Base-by-base conservation (phyloP, 2,329 filamentous ascomycete species). In the Pseudogymnoascus sp. region DNA sequence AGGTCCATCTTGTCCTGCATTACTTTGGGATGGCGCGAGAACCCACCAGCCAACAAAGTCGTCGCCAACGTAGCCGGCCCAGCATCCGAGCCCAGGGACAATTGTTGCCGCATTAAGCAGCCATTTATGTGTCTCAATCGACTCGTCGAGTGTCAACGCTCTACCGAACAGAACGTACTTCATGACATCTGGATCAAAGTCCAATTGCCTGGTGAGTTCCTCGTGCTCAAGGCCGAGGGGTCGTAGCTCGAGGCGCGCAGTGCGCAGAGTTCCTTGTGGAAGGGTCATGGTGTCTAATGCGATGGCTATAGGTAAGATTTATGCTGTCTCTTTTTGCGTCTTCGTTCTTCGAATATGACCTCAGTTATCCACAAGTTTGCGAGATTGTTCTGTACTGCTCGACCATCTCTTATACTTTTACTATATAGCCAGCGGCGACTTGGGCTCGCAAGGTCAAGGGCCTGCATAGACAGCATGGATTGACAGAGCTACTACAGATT, bases 1-100 rank as follows among this genome's bases (percentile, higher is more conserved):
- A 34, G 49, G 49, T 18, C 25, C 49, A 34, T 56, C 49, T 34
- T 56, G n/a, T 21, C 28, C 49, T 34, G 49, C 25, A 21, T 56
- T 38, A 16, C 59, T 18, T 60, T 53, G 69, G 62, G 61, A 60
- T n/a, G 66, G 64, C 1, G 69, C 71, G 4, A 73, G 46, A 23
- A 72, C 65, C 70, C 71, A 73, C 70, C 70, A 72, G 16, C 72
- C 72, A 46, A 73, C 68, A 62, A 73, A 73, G 11, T 72, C 65
- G n/a, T 67, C 70, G 6, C 49, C n/a, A 16, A 18, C 25, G 16
- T 34, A 56, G 49, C 49, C 49, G 5, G 49, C 49, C 49, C 49
- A 56, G 9, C 49, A 56, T 12, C 49, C 49, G n/a, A 56, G 25
- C 9, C 49, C 49, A 21, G 49, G 49, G 18, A 56, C 28, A 18